Conservation (phyloP, 805 yeast genomes). For the Monosporozyma servazzii region DNA sequence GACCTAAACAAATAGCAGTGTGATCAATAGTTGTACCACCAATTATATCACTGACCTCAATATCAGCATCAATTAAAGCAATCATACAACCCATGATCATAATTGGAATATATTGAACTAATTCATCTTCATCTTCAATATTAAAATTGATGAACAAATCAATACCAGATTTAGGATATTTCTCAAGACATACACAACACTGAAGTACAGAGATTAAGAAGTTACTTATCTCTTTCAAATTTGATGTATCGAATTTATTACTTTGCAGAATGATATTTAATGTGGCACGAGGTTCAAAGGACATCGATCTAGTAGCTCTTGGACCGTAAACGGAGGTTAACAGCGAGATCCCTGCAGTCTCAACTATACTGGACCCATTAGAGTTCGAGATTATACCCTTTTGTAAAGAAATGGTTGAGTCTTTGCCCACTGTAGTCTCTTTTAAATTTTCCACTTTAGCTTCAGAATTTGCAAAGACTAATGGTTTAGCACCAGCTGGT, state of each 20-base stretch:
- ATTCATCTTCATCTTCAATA: constrained; percentile 13
- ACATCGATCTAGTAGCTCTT: constrained; percentile 61
- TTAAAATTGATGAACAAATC: constrained; percentile 67
- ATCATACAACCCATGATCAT: constrained; percentile 40
- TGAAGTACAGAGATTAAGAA: constrained; percentile 33
- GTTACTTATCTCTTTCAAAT: constrained; percentile 35
- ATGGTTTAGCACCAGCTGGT: constrained; percentile 56
- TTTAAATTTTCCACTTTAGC: constrained; percentile 7
- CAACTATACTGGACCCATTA: constrained; percentile 77
- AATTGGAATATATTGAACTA: constrained; percentile 29
- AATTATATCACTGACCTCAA: constrained; percentile 71
- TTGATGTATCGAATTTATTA: constrained; percentile 18
- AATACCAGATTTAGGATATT: constrained; percentile 86
- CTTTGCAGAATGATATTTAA: constrained; percentile 44
- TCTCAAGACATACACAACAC: constrained; percentile 39
- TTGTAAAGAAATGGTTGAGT: constrained; percentile 20
- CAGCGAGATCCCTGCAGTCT: constrained; percentile 41
- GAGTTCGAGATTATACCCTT: constrained; percentile 62
- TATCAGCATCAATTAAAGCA: constrained; percentile 78
- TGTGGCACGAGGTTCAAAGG: constrained; percentile 58
- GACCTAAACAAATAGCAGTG: constrained; percentile 42
- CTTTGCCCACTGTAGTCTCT: background rate
- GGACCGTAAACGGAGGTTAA: constrained; percentile 82
- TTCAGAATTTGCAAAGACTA: constrained; percentile 28
- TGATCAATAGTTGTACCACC: constrained; percentile 47